These are phyloP conservation scores for Hamamelis virginiana DNA, from an alignment of 164 flowering plant species.

Conservation along the genomic window DNA sequence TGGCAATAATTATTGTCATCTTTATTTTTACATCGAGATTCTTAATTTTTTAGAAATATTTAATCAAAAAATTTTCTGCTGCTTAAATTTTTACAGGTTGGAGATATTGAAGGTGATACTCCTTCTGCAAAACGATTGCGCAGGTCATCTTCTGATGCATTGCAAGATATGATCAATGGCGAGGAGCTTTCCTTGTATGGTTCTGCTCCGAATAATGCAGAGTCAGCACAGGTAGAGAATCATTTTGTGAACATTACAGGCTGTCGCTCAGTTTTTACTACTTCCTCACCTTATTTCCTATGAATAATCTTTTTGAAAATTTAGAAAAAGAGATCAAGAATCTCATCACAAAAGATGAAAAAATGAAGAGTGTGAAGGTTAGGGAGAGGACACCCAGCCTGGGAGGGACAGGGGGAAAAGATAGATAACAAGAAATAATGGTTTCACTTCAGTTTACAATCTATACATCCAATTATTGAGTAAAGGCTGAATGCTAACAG, in stretches of 20 bases:
- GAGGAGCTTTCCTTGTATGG: slow-evolving; percentile 92
- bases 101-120: slow-evolving; percentile 83
- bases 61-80: background rate
- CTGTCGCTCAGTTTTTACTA: background rate
- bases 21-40: background rate
- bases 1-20: too few species aligned
- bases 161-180: slow-evolving; percentile 70
- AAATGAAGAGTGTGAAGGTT: too few species aligned
- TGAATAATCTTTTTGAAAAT: background rate
- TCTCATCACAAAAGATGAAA: too few species aligned
- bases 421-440: too few species aligned
- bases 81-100: slow-evolving; percentile 43
- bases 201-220: slow-evolving; percentile 69
- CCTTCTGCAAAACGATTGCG: slow-evolving; percentile 73
- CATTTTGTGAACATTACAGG: background rate
- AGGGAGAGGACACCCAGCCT: too few species aligned
- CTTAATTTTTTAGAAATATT: background rate
- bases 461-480: too few species aligned
- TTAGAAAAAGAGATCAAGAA: too few species aligned
- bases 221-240: slow-evolving; percentile 70
- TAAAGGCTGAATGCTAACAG: too few species aligned
- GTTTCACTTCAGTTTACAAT: too few species aligned
- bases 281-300: background rate
- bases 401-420: too few species aligned
- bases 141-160: slow-evolving; percentile 76